Percentiles rank a stretch among this genome's conserved stretches.
phyloP scores from a whole-genome alignment of 73 alveolate species.

The Tetrahymena borealis region DNA sequence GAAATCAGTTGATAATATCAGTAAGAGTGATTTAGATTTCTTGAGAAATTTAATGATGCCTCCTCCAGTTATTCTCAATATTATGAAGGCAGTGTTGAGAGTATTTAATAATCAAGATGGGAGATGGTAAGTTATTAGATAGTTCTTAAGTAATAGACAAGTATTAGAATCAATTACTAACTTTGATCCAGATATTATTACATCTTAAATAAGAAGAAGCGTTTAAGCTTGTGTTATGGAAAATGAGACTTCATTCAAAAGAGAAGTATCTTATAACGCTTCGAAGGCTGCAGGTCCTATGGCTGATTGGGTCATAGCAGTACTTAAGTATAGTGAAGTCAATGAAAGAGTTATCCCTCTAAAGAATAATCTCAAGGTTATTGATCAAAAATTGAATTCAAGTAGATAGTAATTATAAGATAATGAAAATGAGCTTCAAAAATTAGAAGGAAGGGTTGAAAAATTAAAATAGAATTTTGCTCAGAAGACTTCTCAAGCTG shows the following conservation, averaged over 20 bases:
- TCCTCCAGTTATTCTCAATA: constrained; percentile 94
- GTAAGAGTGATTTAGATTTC: constrained; percentile 79
- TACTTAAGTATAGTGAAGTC: constrained; percentile 90
- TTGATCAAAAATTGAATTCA: constrained; percentile 65
- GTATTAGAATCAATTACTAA: constrained; percentile 78
- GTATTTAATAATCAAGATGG: constrained; percentile 85
- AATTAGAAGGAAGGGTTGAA: constrained; percentile 77
- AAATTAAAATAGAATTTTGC: constrained; percentile 82
- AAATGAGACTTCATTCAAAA: constrained; percentile 70
- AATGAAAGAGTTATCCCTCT: constrained; percentile 95
- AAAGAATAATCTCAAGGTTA: constrained; percentile 82
- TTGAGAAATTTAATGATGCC: constrained; percentile 87
- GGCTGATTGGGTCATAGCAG: constrained; percentile 98
- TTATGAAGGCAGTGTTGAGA: constrained; percentile 86
- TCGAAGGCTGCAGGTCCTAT: constrained; percentile 94
- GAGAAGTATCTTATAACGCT: constrained; percentile 63
- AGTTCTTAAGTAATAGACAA: constrained; percentile 80
- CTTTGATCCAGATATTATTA: constrained; percentile 85
- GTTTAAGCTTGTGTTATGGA: constrained; percentile 68
- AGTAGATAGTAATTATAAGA: constrained; percentile 79
- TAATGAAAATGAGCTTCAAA: constrained; percentile 75
- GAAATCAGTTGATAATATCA: constrained; percentile 83
- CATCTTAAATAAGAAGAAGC: constrained; percentile 69
- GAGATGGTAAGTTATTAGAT: constrained; percentile 89
- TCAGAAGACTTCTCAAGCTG: constrained; percentile 93